Conservation (phyloP, 345 rosid genomes). For the Gossypium rotundifolium region DNA sequence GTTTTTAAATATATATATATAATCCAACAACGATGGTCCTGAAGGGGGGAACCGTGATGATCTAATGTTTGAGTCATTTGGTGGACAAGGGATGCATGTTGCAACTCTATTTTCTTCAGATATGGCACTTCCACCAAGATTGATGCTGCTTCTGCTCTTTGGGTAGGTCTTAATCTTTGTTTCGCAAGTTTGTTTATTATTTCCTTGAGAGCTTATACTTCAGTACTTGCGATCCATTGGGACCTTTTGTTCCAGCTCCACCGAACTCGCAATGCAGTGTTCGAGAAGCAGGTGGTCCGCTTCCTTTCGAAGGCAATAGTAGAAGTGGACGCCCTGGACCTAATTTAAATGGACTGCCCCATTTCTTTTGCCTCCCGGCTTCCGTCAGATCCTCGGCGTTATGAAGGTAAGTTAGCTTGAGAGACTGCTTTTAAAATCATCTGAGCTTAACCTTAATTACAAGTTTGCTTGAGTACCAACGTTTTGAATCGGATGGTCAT, state of each 20-base stretch:
- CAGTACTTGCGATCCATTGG: conserved; percentile 69
- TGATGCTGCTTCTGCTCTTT: conserved; percentile 99
- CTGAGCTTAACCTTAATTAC: not conserved
- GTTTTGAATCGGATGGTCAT: no score
- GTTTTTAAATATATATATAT: no score
- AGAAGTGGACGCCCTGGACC: conserved; percentile 65
- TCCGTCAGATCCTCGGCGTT: conserved; percentile 96
- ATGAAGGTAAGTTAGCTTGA: conserved; percentile 54
- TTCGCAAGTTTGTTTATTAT: not conserved
- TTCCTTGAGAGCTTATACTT: conserved; percentile 12
- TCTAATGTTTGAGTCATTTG: conserved; percentile 55
- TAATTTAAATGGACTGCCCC: conserved; percentile 69
- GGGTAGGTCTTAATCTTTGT: conserved; percentile 57
- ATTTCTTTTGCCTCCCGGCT: conserved; percentile 59
- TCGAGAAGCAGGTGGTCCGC: conserved; percentile 82
- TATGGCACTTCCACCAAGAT: conserved; percentile 84
- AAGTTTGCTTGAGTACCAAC: not conserved
- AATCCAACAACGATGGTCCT: conserved; percentile 52
- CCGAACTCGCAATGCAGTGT: conserved; percentile 98
- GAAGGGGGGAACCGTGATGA: conserved; percentile 63
- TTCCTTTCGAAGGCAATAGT: conserved; percentile 70
- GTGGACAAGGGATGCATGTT: conserved; percentile 73
- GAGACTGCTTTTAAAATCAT: not conserved
- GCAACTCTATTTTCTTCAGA: conserved; percentile 70
- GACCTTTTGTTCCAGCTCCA: conserved; percentile 98